Conservation (phyloP, 106 monocot species). For the Narthecium ossifragum region DNA sequence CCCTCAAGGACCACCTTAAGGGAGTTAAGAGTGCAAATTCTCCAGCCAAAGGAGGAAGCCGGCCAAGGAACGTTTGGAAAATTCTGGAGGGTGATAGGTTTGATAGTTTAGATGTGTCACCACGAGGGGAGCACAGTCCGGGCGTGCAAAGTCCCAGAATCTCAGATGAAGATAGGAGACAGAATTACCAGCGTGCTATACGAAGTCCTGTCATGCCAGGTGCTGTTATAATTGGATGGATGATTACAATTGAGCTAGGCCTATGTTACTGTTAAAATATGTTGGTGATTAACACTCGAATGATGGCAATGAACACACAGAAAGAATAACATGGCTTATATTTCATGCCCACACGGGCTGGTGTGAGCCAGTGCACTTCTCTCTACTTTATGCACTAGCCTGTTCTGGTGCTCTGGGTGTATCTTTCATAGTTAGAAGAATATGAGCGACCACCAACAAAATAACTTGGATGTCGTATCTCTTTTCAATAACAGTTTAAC, state of each 20-base stretch:
- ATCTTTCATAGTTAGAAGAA: no score
- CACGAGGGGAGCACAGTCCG: slow-evolving; percentile 5
- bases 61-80: slow-evolving; percentile 14
- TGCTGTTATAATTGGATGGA: not conserved
- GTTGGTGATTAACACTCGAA: not conserved
- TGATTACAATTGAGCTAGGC: not conserved
- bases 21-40: slow-evolving; percentile 7
- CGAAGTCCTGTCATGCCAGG: slow-evolving; percentile 26
- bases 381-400: not conserved
- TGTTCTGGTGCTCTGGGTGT: no score
- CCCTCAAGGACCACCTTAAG: slow-evolving; percentile 26
- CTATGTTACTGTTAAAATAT: not conserved
- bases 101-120: slow-evolving; percentile 11
- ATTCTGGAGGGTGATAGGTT: slow-evolving; percentile 8
- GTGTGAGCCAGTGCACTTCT: not conserved
- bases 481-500: no score
- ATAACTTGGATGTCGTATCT: no score
- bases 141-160: not conserved
- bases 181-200: slow-evolving; percentile 2
- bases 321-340: not conserved
- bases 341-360: no score
- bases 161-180: slow-evolving; percentile 19
- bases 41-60: slow-evolving; percentile 14
- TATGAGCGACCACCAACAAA: no score
- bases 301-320: not conserved